Conservation (phyloP, 164 flowering plant species). For the Vitis vinifera region ASM3070453v1 NC_081808.1:25853501-25854000, state of each 20-base stretch:
- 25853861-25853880: background rate
- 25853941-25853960: slow-evolving; percentile 42
- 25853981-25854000: slow-evolving; percentile 55
- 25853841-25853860: background rate
- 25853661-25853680: no score
- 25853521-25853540: slow-evolving; percentile 10
- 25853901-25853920: slow-evolving; percentile 66
- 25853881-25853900: slow-evolving; percentile 63
- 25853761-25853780: slow-evolving; percentile 55
- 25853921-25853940: slow-evolving; percentile 59
- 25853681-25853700: slow-evolving; percentile 18
- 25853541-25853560: background rate
- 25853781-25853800: slow-evolving; percentile 54
- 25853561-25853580: background rate
- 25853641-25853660: no score
- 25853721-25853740: slow-evolving; percentile 43
- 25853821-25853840: background rate
- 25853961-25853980: slow-evolving; percentile 57
- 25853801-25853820: slow-evolving; percentile 45
- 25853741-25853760: slow-evolving; percentile 35
- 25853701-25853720: slow-evolving; percentile 54
- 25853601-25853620: background rate
- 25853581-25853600: background rate
- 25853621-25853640: background rate
- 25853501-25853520: slow-evolving; percentile 54